phyloP scores from a whole-genome alignment of 208 protist genomes.

The Crithidia brevicula region DNA sequence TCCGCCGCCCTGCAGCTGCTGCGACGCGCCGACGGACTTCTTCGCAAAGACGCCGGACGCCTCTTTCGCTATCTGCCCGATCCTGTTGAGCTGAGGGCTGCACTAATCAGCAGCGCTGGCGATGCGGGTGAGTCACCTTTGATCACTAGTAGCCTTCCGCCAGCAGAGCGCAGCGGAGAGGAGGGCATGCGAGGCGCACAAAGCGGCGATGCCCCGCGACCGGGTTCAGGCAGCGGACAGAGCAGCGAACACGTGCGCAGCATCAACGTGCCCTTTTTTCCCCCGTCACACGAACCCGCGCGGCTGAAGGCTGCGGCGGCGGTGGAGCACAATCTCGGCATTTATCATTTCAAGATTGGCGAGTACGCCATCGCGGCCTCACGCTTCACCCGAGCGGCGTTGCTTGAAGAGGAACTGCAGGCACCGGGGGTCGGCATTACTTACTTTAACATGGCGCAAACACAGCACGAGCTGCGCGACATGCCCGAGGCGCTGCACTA shows the following conservation, averaged over 20 bases:
- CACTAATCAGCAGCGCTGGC: not conserved
- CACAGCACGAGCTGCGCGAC: conserved; percentile 46
- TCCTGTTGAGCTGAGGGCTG: conserved; percentile 26
- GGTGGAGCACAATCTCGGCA: conserved; percentile 80
- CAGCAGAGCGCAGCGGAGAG: no score
- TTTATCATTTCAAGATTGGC: conserved; percentile 83
- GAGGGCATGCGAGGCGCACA: no score
- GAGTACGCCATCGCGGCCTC: conserved; percentile 70
- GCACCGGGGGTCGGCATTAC: conserved; percentile 75
- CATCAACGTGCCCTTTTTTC: conserved; percentile 67
- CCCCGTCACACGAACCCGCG: conserved; percentile 42
- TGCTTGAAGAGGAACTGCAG: conserved; percentile 58
- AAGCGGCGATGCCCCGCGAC: no score
- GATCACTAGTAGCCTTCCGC: no score
- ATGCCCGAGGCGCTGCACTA: conserved; percentile 39
- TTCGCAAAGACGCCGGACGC: conserved; percentile 45
- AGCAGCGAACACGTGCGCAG: conserved; percentile 11
- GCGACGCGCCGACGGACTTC: conserved; percentile 38
- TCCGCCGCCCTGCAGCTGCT: conserved; percentile 65
- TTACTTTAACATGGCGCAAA: conserved; percentile 82
- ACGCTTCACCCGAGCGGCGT: conserved; percentile 48
- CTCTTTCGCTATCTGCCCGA: conserved; percentile 47
- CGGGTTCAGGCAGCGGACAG: conserved; percentile 3
- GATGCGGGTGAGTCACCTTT: not conserved
- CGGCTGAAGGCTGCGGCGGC: conserved; percentile 46